Percentiles rank a stretch among this genome's conserved stretches.
phyloP scores from a whole-genome alignment of 768 basidiomycete genomes.

The Pisolithus microcarpus region DNA sequence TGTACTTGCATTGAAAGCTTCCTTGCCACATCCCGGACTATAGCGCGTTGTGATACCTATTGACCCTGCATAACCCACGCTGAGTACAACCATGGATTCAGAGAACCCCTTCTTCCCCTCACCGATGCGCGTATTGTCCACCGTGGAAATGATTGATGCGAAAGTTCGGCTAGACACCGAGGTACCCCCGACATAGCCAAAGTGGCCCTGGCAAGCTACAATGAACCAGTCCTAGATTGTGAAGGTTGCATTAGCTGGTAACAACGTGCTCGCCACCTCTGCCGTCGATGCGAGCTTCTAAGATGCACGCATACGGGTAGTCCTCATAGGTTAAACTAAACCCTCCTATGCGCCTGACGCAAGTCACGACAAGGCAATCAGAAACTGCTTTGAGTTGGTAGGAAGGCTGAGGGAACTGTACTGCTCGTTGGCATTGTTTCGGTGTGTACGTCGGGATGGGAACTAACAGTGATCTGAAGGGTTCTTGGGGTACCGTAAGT shows the following conservation, averaged over 20 bases:
- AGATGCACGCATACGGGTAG: neutral
- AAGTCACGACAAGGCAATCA: no score
- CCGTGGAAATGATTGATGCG: slow-evolving; percentile 54
- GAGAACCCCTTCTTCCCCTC: slow-evolving; percentile 38
- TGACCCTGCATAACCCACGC: slow-evolving; percentile 28
- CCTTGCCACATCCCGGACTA: slow-evolving; percentile 55
- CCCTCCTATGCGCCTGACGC: no score
- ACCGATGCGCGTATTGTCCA: slow-evolving; percentile 55
- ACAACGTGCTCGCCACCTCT: slow-evolving; percentile 31
- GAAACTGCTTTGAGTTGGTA: no score
- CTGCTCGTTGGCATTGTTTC: slow-evolving; percentile 43
- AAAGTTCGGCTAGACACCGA: slow-evolving; percentile 62
- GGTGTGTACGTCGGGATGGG: slow-evolving; percentile 39
- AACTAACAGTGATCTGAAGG: slow-evolving; percentile 56
- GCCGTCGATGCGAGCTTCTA: neutral
- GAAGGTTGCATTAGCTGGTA: neutral
- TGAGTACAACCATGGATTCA: slow-evolving; percentile 56
- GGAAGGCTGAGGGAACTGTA: slow-evolving; percentile 20
- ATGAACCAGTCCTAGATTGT: slow-evolving; percentile 30
- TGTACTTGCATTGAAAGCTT: slow-evolving; percentile 53
- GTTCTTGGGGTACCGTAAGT: slow-evolving; percentile 50
- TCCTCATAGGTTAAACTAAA: slow-evolving; percentile 28
- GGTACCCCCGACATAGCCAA: slow-evolving; percentile 46
- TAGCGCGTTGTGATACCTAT: slow-evolving; percentile 56
- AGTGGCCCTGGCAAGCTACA: slow-evolving; percentile 36